These are phyloP conservation scores for Carex scoparia DNA, from an alignment of 176 grass and related monocot genomes.

Conservation along the genomic window DNA sequence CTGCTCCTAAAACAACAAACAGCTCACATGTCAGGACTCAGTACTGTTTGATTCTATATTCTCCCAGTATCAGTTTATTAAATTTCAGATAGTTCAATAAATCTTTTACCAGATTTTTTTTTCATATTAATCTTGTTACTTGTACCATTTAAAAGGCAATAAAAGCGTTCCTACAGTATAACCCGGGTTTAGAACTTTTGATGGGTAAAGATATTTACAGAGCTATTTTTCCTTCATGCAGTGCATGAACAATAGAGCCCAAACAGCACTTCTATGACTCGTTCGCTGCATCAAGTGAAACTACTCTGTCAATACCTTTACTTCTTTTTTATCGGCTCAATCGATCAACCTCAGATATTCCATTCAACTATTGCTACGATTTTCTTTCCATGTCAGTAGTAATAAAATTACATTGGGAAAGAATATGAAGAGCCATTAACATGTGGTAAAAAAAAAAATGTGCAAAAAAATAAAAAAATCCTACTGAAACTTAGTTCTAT, in stretches of 20 bases:
- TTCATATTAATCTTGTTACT: neutral
- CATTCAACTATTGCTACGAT: constrained; percentile 6
- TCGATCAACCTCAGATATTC: neutral
- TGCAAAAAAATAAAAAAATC: neutral
- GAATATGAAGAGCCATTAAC: constrained; percentile 52
- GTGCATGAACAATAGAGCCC: no score
- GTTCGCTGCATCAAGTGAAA: no score
- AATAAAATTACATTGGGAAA: constrained; percentile 56
- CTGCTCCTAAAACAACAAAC: neutral
- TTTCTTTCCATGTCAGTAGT: constrained; percentile 31
- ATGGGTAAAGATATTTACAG: no score
- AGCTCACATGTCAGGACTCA: neutral
- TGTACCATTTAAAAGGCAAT: neutral
- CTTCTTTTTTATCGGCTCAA: neutral
- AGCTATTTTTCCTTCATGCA: no score
- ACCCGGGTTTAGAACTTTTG: no score
- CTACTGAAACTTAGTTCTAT: constrained; percentile 14
- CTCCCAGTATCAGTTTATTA: neutral
- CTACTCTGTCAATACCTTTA: no score
- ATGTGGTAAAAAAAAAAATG: constrained; percentile 29
- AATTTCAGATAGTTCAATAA: neutral
- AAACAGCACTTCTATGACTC: no score
- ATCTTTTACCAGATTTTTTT: neutral
- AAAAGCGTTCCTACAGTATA: neutral
- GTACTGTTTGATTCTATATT: neutral